Percentiles rank a stretch among this genome's conserved stretches.
Conservation (phyloP, 2,329 filamentous ascomycete genomes). For the Dissoconium aciculare region DNA sequence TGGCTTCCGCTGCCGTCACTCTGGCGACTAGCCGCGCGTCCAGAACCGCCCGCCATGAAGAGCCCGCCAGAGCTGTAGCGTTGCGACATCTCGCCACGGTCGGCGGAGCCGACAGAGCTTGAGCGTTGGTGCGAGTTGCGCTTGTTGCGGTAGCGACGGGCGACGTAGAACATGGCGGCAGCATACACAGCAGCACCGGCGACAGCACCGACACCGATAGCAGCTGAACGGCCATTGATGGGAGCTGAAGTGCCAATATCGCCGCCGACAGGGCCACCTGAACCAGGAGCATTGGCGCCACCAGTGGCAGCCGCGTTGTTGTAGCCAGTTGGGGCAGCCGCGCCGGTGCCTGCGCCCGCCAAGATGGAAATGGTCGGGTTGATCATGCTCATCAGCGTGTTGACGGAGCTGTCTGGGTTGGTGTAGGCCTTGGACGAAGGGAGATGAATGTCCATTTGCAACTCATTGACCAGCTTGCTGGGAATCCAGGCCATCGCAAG, state of each 20-base stretch:
- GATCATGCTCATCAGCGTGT: constrained; percentile 62
- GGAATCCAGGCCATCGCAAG: constrained; percentile 43
- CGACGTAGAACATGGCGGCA: constrained; percentile 86
- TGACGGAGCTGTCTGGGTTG: constrained; percentile 49
- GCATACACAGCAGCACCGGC: constrained; percentile 74
- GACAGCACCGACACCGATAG: constrained; percentile 62
- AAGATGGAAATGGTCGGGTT: constrained; percentile 66
- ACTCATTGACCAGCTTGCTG: constrained; percentile 33
- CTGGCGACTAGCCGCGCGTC: constrained; percentile 20
- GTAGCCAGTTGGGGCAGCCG: constrained; percentile 27
- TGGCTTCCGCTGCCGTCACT: constrained; percentile 46
- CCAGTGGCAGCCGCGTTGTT: constrained; percentile 25
- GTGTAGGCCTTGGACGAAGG: constrained; percentile 63
- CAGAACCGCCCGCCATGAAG: constrained; percentile 54
- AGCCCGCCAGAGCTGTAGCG: constrained; percentile 25
- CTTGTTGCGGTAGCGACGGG: constrained; percentile 78
- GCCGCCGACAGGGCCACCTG: constrained; percentile 36
- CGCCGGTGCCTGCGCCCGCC: constrained; percentile 32
- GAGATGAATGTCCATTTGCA: constrained; percentile 55
- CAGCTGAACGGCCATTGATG: constrained; percentile 48
- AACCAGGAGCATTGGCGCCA: constrained; percentile 22
- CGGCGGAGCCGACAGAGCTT: constrained; percentile 57
- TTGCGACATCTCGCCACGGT: constrained; percentile 33
- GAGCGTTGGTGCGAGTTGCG: constrained; percentile 50
- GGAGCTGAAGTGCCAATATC: constrained; percentile 40